A percentile compares a stretch with the other conserved stretches of the same genome.
Conservation (phyloP, 2,329 filamentous ascomycete species). For the Aureobasidium zeae region DNA sequence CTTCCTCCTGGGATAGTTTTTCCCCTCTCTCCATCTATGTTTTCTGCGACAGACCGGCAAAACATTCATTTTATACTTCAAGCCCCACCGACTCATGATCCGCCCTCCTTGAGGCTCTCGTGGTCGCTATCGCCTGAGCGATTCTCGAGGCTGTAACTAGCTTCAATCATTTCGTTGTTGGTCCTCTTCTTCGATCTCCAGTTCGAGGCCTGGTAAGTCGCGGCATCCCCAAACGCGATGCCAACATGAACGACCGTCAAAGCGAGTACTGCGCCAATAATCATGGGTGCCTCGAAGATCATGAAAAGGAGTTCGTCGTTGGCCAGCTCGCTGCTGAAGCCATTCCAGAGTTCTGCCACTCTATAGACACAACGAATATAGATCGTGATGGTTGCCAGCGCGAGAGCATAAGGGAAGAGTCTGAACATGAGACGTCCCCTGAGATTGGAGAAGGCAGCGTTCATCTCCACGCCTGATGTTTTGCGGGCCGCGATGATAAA, state of each 20-base stretch:
- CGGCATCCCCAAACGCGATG: constrained; percentile 19
- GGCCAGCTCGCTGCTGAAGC: constrained; percentile 38
- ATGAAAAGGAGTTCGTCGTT: constrained; percentile 40
- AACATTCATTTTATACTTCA: too few relatives aligned
- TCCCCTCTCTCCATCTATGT: too few relatives aligned
- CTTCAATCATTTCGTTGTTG: too few relatives aligned
- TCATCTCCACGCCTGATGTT: constrained; percentile 6
- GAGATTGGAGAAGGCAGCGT: constrained; percentile 6
- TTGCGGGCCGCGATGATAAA: constrained; percentile 20
- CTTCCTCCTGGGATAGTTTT: too few relatives aligned
- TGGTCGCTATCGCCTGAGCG: too few relatives aligned
- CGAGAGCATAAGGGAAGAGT: constrained; percentile 22
- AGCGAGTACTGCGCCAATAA: constrained; percentile 34
- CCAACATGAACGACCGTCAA: constrained; percentile 40
- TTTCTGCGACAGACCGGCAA: too few relatives aligned
- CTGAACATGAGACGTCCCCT: constrained; percentile 15
- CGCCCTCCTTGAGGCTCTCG: too few relatives aligned
- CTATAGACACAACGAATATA: constrained; percentile 42
- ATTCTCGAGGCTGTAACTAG: too few relatives aligned
- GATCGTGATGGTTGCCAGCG: constrained; percentile 36
- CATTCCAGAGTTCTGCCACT: constrained; percentile 41
- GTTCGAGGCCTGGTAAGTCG: constrained; percentile 13
- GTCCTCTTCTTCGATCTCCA: constrained; percentile 17
- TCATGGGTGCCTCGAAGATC: constrained; percentile 42
- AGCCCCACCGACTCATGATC: too few relatives aligned